phyloP scores from a whole-genome alignment of 2,329 filamentous ascomycete species.

The Coniella vitis region DNA sequence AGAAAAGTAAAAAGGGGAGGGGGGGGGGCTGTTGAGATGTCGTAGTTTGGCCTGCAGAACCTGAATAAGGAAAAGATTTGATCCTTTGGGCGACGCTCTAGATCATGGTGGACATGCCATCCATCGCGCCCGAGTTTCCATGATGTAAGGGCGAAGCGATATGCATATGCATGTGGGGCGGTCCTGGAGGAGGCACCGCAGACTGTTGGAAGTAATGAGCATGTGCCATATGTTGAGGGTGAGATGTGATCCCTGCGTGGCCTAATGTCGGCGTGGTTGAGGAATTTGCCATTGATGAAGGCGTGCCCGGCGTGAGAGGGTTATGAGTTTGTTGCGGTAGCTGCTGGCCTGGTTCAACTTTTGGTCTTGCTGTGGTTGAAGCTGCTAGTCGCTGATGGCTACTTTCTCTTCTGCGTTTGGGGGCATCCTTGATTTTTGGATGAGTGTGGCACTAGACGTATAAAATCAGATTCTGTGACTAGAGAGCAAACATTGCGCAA shows the following conservation, averaged over 20 bases:
- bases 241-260: slow-evolving; percentile 18
- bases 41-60: slow-evolving; percentile 3
- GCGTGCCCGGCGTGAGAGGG: slow-evolving; percentile 36
- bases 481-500: slow-evolving; percentile 6
- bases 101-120: slow-evolving; percentile 41
- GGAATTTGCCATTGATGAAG: slow-evolving; percentile 26
- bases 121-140: slow-evolving; percentile 27
- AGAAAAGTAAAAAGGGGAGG: not conserved
- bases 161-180: slow-evolving; percentile 21
- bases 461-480: not conserved
- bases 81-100: slow-evolving; percentile 20
- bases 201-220: slow-evolving; percentile 17
- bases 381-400: slow-evolving; percentile 41
- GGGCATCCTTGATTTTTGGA: slow-evolving; percentile 63
- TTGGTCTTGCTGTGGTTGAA: slow-evolving; percentile 39
- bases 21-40: not conserved
- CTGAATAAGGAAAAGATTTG: not conserved
- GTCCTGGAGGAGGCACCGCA: slow-evolving; percentile 16
- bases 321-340: slow-evolving; percentile 15
- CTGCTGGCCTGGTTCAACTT: slow-evolving; percentile 35
- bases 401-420: slow-evolving; percentile 60
- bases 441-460: slow-evolving; percentile 58
- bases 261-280: slow-evolving; percentile 33
- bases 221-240: slow-evolving; percentile 18
- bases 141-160: slow-evolving; percentile 22